A percentile compares a stretch with the other conserved stretches of the same genome.
Evolutionary conservation across 2,329 filamentous ascomycete genomes (phyloP).

Genomic region (Scedosporium minutisporum): DNA sequence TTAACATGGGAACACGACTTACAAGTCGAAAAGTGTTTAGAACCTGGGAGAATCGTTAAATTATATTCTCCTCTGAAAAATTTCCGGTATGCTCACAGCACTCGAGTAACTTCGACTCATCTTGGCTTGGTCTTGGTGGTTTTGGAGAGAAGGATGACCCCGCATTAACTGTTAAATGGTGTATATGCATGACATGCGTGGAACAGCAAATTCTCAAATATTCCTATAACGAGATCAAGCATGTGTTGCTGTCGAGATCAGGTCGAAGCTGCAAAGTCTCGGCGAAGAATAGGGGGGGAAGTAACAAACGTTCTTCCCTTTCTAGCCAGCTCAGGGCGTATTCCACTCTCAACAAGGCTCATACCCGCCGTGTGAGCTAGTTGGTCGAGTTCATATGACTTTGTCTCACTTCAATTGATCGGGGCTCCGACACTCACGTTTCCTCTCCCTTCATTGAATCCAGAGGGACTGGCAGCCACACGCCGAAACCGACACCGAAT

Average conservation of each 20-base stretch:
- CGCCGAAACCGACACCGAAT: too few species aligned
- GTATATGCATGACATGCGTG: background rate
- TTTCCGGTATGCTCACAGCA: background rate
- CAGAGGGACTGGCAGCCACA: too few species aligned
- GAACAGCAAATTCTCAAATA: background rate
- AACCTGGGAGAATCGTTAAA: background rate
- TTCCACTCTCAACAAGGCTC: background rate
- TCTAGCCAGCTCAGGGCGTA: background rate
- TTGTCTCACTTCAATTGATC: background rate
- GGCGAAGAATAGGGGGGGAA: background rate
- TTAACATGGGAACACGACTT: background rate
- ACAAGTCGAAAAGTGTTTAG: background rate
- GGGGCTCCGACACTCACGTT: background rate
- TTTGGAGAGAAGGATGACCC: background rate
- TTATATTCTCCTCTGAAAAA: background rate
- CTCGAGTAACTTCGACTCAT: background rate
- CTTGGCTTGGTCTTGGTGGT: background rate
- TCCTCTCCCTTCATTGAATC: background rate
- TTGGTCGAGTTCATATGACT: background rate
- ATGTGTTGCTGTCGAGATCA: background rate
- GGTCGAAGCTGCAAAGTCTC: background rate
- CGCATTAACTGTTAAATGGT: background rate
- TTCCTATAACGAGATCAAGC: background rate
- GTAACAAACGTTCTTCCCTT: background rate
- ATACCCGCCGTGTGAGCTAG: background rate